Conservation (phyloP, 495 filamentous ascomycete genomes). For the Emericellopsis terricola region DNA sequence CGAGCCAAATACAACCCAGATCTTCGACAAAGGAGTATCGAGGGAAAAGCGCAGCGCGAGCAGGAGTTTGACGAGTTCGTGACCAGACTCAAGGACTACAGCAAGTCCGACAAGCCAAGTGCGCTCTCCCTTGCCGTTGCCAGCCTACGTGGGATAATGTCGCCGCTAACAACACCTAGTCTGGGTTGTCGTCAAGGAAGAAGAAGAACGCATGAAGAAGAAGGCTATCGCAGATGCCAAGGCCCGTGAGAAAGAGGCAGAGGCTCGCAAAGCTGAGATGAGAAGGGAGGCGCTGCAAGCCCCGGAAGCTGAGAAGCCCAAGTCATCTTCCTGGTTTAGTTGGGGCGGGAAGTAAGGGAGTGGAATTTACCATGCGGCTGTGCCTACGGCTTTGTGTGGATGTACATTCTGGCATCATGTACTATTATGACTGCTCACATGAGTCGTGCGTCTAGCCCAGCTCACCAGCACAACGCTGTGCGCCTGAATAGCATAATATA, state of each 20-base stretch:
- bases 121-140: constrained; percentile 7
- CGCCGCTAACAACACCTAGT: constrained; percentile 19
- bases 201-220: constrained; percentile 36
- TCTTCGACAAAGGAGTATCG: constrained; percentile 64
- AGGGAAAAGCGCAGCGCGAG: constrained; percentile 49
- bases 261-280: constrained; percentile 46
- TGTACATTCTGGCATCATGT: no score
- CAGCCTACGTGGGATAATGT: background rate
- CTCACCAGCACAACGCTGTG: no score
- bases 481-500: no score
- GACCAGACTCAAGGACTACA: constrained; percentile 63
- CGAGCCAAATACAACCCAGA: constrained; percentile 89
- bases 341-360: constrained; percentile 1
- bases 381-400: no score
- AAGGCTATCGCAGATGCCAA: constrained; percentile 15
- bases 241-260: constrained; percentile 37
- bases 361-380: background rate
- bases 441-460: no score
- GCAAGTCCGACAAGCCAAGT: constrained; percentile 76
- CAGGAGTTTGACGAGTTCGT: constrained; percentile 86
- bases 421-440: no score
- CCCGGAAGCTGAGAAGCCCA: no score
- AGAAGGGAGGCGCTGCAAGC: constrained; percentile 28
- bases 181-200: constrained; percentile 52
- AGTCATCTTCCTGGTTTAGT: no score